Base-by-base conservation (phyloP, 345 rosid genomes). In the Lagerstroemia speciosa region DNA sequence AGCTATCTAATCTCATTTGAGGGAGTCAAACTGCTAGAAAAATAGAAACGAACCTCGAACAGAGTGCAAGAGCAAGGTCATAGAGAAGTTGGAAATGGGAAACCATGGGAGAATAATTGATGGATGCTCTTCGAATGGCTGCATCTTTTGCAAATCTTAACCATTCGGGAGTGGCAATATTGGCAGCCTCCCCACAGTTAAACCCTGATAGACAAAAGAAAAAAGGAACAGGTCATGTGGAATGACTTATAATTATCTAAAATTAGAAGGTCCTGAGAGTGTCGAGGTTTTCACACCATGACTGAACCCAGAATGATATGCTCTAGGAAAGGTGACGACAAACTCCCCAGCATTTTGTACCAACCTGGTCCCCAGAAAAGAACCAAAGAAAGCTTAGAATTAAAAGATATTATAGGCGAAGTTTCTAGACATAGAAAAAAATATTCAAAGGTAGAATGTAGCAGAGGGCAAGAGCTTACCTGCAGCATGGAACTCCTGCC, bases 301-400 rank as follows among this genome's bases (percentile, higher is more conserved):
- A 84, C 99, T 95, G 78, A 95, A 95, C 69, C 99, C 99, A 24
- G 95, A 87, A 83, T 95, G 99, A 80, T 95, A 95, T 50, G 98
- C 99, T 81, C 98, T 85, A 62, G 99, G 99, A 75, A 95, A 95
- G 26, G 99, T 94, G 75, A 94, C 89, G 41, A 94, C 97, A 78
- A 86, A 94, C 68, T 94, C 99, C 65, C 95, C 92, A 73, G 95
- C 87, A 74, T 91, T 91, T 83, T 91, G 97, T 67, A 91, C 97
- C 81, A 91, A 83, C 83, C 97, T 91, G 87, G 9, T 34, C 45
- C n/a, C 10, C n/a, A 33, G n/a, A 57, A 41, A 52, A 20, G 6
- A 3, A 24, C n/a, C 30, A 65, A 27, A 63, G 24, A 19, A 66
- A 62, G 24, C 16, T 34, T 6, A 24, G 22, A 31, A 19, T 63